phyloP scores from a whole-genome alignment of 2,329 filamentous ascomycete species.

The Stachybotrys chartarum region DNA sequence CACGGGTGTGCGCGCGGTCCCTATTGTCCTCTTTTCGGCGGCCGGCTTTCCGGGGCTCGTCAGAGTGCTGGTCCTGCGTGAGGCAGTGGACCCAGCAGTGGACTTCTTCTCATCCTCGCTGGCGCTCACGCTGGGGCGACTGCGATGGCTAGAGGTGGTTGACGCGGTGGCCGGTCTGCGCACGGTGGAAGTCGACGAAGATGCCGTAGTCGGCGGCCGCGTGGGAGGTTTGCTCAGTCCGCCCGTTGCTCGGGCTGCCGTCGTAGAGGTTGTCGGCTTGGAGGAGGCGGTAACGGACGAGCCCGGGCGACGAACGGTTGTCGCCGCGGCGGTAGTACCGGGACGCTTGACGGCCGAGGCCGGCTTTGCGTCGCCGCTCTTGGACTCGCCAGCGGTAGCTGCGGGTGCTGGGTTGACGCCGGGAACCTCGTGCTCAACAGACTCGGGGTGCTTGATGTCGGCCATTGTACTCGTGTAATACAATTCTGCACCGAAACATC shows the following conservation, averaged over 20 bases:
- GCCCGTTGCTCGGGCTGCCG: conserved; percentile 28
- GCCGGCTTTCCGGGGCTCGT: conserved; percentile 27
- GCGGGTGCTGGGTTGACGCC: conserved; percentile 17
- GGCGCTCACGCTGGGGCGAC: conserved; percentile 39
- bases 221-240: conserved; percentile 41
- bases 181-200: conserved; percentile 21
- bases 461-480: conserved; percentile 27
- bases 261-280: conserved; percentile 16
- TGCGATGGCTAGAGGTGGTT: conserved; percentile 34
- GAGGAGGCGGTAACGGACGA: conserved; percentile 18
- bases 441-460: conserved; percentile 39
- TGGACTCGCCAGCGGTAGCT: conserved; percentile 16
- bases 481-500: too few species aligned
- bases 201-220: conserved; percentile 32
- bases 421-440: conserved; percentile 32
- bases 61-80: conserved; percentile 37
- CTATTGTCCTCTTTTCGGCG: conserved; percentile 26
- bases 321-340: conserved; percentile 20
- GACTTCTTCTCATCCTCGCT: conserved; percentile 45
- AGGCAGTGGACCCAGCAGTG: conserved; percentile 22
- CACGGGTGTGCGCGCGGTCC: conserved; percentile 25
- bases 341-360: conserved; percentile 28
- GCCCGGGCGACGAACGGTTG: conserved; percentile 22
- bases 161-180: conserved; percentile 23
- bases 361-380: conserved; percentile 15